phyloP scores from a whole-genome alignment of 345 rosid species.

The Microthlaspi erraticum region DNA sequence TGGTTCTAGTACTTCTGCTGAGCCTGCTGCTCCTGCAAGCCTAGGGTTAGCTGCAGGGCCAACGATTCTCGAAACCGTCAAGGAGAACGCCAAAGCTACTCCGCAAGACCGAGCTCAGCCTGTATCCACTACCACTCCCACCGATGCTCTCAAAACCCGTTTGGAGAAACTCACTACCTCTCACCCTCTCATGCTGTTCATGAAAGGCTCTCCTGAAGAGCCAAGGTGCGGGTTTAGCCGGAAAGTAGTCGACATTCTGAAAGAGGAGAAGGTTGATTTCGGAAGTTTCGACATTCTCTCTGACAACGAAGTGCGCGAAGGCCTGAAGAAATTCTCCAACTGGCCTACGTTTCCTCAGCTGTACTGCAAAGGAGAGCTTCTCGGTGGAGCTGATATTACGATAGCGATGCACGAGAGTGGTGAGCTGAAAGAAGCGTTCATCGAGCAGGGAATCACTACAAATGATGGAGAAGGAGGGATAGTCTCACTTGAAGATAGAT shows the following conservation, averaged over 20 bases:
- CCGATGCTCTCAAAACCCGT: slow-evolving; percentile 49
- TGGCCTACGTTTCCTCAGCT: slow-evolving; percentile 99
- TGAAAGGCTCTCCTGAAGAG: slow-evolving; percentile 90
- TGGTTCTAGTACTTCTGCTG: slow-evolving; percentile 63
- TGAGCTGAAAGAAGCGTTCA: slow-evolving; percentile 76
- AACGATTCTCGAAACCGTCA: slow-evolving; percentile 69
- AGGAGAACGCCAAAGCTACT: slow-evolving; percentile 68
- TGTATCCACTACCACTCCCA: slow-evolving; percentile 30
- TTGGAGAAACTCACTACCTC: slow-evolving; percentile 74
- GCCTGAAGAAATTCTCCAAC: slow-evolving; percentile 89
- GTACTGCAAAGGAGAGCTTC: slow-evolving; percentile 91
- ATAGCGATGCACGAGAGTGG: slow-evolving; percentile 92
- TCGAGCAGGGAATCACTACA: slow-evolving; percentile 63
- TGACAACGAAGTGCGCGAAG: slow-evolving; percentile 82
- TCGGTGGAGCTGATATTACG: slow-evolving; percentile 90
- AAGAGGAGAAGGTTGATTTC: slow-evolving; percentile 74
- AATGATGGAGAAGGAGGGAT: slow-evolving; percentile 52
- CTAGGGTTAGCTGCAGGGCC: slow-evolving; percentile 97
- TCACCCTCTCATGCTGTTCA: slow-evolving; percentile 83
- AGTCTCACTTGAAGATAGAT: slow-evolving; percentile 61
- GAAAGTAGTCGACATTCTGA: slow-evolving; percentile 75
- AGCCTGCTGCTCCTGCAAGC: slow-evolving; percentile 98
- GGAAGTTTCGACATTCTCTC: slow-evolving; percentile 84
- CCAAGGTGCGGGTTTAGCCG: slow-evolving; percentile 92
- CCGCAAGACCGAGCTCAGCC: slow-evolving; percentile 50